phyloP scores from a whole-genome alignment of 257 asterid genomes.

The Scutellaria baicalensis region DNA sequence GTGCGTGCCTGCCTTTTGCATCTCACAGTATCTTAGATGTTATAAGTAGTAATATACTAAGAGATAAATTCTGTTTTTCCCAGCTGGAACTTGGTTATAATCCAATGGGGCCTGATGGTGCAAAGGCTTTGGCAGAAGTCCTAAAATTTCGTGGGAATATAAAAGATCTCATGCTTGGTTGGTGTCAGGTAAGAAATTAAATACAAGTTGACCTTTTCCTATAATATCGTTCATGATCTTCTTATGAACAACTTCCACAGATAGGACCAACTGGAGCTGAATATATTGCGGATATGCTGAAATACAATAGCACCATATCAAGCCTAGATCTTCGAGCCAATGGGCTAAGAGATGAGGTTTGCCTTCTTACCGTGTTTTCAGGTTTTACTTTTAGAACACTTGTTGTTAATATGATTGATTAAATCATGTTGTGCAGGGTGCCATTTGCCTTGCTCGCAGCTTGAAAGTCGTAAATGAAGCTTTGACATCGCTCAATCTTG shows the following conservation, averaged over 20 bases:
- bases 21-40: neutral
- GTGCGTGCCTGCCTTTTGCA: constrained; percentile 37
- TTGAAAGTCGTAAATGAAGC: constrained; percentile 88
- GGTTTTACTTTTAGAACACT: neutral
- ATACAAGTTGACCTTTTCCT: neutral
- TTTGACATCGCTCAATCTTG: constrained; percentile 75
- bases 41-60: neutral
- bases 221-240: constrained; percentile 11
- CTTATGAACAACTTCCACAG: constrained; percentile 29
- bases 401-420: neutral
- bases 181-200: constrained; percentile 80
- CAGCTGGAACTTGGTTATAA: constrained; percentile 96
- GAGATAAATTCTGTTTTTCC: neutral
- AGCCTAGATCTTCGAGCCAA: constrained; percentile 85
- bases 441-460: constrained; percentile 81
- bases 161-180: constrained; percentile 81
- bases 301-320: constrained; percentile 71
- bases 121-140: constrained; percentile 81
- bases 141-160: constrained; percentile 85
- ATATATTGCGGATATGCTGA: constrained; percentile 81
- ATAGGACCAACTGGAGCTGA: constrained; percentile 85
- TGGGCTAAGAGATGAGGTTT: constrained; percentile 93
- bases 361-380: neutral
- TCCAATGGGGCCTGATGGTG: constrained; percentile 95
- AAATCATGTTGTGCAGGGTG: constrained; percentile 50